These are phyloP conservation scores for Brassica carinata DNA, from an alignment of 345 rosid species.

Conservation along the genomic window DNA sequence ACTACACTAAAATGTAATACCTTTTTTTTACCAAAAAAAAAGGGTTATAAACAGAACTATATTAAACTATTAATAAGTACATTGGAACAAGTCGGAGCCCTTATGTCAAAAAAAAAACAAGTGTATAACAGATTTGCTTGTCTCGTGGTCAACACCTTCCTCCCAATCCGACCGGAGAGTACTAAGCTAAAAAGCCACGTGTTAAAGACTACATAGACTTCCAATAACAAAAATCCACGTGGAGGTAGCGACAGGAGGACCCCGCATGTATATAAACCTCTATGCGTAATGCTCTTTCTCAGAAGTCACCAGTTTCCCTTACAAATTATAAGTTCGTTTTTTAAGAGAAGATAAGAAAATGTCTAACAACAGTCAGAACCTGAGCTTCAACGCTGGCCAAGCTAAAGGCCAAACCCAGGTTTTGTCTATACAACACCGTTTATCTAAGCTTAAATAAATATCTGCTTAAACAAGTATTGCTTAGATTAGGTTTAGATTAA, in stretches of 20 bases:
- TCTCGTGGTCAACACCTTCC: constrained; percentile 24
- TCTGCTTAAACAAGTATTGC: neutral
- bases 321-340: constrained; percentile 3
- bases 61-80: neutral
- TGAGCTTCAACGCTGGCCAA: constrained; percentile 59
- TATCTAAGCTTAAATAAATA: neutral
- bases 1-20: neutral
- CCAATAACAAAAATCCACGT: constrained; percentile 16
- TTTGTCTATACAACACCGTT: constrained; percentile 1
- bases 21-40: neutral
- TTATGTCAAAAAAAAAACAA: neutral
- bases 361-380: constrained; percentile 51
- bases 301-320: constrained; percentile 17
- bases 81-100: constrained; percentile 14
- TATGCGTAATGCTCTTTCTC: neutral
- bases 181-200: neutral
- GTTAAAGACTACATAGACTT: neutral
- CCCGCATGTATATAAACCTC: constrained; percentile 31
- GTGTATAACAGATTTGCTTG: constrained; percentile 28
- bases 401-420: constrained; percentile 69
- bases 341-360: constrained; percentile 14
- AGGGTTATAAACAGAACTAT: neutral
- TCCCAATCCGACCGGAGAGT: constrained; percentile 31
- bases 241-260: constrained; percentile 2
- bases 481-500: neutral